Evolutionary conservation across 2,329 filamentous ascomycete species (phyloP), one percentile per base, ranked within the genome.

Genomic region (Penicillium aurantiogriseum): DNA sequence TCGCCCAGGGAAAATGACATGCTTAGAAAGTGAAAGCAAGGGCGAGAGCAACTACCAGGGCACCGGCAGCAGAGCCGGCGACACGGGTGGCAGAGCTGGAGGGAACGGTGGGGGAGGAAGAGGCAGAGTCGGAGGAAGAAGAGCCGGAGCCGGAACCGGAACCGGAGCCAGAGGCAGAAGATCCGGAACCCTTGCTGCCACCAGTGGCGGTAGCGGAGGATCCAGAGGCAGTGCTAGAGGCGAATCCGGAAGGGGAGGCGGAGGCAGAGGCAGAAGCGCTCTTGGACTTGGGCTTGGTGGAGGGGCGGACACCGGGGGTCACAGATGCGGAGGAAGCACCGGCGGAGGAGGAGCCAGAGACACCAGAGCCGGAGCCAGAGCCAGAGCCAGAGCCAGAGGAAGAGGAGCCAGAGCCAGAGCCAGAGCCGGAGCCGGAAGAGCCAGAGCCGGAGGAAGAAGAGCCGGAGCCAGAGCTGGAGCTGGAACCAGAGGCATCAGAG

Each of bases 21-120:
- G 45, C 54, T 63, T 65, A 67, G 42, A 64, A 57, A 52, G 63
- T 63, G 54, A 67, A 61, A 38, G 64, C 65, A 27, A 67, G 58
- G 31, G 62, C 61, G 36, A 65, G 48, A 29, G 59, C 61, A 51
- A 56, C 58, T 35, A 62, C 51, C 27, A 67, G 36, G 40, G 63
- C 64, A 52, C 62, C 58, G 40, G 62, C 62, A 44, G 59, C 60
- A 11, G 63, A 65, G 56, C 59, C 58, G 17, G 60, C 36, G 49
- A 49, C 45, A 42, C 60, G 55, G 53, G 42, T 35, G 15, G 59
- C 61, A 25, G 56, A 58, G 62, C 53, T 61, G 53, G 54, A 51
- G n/a, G 56, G 25, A 39, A 56, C 23, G 38, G 54, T 63, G 15
- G 67, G 45, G 25, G 65, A 38, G 33, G 63, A 40, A 35, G 58